Base-by-base conservation (phyloP, 1,284 basidiomycete species). In the Boletus semigastroideus region DNA sequence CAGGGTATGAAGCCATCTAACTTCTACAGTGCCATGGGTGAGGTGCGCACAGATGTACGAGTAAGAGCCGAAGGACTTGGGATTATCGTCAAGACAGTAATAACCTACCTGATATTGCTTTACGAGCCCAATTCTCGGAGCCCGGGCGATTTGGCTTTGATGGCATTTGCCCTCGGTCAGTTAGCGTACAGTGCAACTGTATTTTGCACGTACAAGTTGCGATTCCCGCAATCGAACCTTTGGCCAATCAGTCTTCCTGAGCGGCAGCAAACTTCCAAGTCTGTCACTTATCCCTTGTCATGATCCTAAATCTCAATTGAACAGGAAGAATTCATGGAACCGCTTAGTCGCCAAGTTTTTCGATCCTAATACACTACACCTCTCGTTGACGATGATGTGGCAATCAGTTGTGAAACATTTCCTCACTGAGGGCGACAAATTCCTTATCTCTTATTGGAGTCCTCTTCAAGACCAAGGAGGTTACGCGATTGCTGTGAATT, bases 321-420 rank as follows among this genome's bases (percentile, higher is more conserved):
- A 46, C 27, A 63, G 56, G 27, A 43, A 40, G 27, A 46, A n/a
- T 34, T 7, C 42, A 61, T 66, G 48, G 61, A 51, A 9, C 51
- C 40, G 5, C 11, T 27, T 54, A 10, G 33, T 57, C 25, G 37
- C 17, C 42, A 39, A 46, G 27, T 51, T 73, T 49, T 84, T 87
- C 58, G 83, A 90, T 56, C 62, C 69, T 5, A 64, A 72, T 25
- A 63, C 79, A 20, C 68, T 90, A 17, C 72, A 72, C 30, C 76
- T 95, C 2, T 86, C 89, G 0, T 69, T 80, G 49, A 91, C 87
- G 0, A 92, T 98, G 81, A 92, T 89, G 5, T 78, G 75, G 7
- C 94, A 98, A 68, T 92, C 90, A 2, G 61, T 97, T 4, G 78
- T 98, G 60, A 99, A 99, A 68, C 95, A 99, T 66, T 79, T 96